Base-by-base conservation (phyloP, 2,329 filamentous ascomycete genomes). In the Stachybotrys chlorohalonatus region DNA sequence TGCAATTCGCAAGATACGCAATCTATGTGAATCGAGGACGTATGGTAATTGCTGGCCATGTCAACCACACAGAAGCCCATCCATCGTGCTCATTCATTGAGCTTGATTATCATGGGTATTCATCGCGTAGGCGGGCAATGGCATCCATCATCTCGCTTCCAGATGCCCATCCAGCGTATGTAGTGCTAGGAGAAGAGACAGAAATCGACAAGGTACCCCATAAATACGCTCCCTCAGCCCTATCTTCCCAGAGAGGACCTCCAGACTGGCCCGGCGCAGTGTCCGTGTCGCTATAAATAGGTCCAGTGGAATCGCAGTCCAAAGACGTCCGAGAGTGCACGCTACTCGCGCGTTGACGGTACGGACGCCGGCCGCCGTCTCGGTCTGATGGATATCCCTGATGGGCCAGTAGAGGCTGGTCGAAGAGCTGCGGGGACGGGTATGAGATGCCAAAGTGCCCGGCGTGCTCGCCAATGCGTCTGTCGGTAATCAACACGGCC, bases 401-500 rank as follows among this genome's bases (percentile, higher is more conserved):
- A 50, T 61, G 57, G 49, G 56, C 54, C 55, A 63, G 58, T 52
- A 55, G 54, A 15, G 58, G 55, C 24, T 49, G 54, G 31, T 60
- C 58, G 11, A 57, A 45, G 42, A 54, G 54, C 15, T 53, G 54
- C 13, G 54, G 54, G 50, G 61, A 57, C 17, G 58, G 56, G 5
- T 53, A 49, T 53, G 56, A 56, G 49, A 59, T 58, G 24, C 64
- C 63, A n/a, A 66, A 59, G 53, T 57, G 63, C 30, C 64, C 64
- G 16, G 55, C 56, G n/a, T 55, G 15, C 7, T 63, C 59, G 16
- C 64, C 64, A 1, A 65, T 57, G 48, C 63, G 62, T 8, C 59
- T 49, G 49, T 59, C 57, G 16, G 66, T 57, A 49, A 66, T 56
- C 47, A 64, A 55, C 45, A 66, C 60, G 48, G 63, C 60, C 62